phyloP scores from a whole-genome alignment of 2,329 filamentous ascomycete genomes.

The Penicillium sp. region DNA sequence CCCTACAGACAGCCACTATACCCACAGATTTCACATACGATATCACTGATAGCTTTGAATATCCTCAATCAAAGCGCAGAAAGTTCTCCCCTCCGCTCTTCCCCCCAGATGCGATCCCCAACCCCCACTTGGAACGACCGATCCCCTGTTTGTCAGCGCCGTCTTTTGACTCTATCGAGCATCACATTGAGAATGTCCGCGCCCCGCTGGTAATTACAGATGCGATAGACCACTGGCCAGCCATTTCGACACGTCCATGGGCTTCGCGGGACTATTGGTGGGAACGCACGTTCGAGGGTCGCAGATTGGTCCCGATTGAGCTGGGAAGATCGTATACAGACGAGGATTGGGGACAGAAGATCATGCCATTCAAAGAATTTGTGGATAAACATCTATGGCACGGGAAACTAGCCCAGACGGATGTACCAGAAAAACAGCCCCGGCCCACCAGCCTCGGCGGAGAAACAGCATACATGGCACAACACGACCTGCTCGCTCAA shows the following conservation, averaged over 20 bases:
- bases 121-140: slow-evolving; percentile 37
- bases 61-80: slow-evolving; percentile 29
- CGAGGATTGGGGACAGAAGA: slow-evolving; percentile 75
- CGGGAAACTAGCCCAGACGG: slow-evolving; percentile 6
- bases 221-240: slow-evolving; percentile 72
- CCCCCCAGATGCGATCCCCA: slow-evolving; percentile 32
- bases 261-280: slow-evolving; percentile 70
- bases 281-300: slow-evolving; percentile 69
- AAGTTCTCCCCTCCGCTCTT: slow-evolving; percentile 36
- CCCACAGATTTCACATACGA: slow-evolving; percentile 6
- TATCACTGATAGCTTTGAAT: neutral
- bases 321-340: slow-evolving; percentile 86
- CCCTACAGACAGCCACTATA: slow-evolving; percentile 28
- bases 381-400: slow-evolving; percentile 59
- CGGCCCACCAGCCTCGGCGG: slow-evolving; percentile 12
- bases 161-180: slow-evolving; percentile 61
- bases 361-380: slow-evolving; percentile 73
- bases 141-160: slow-evolving; percentile 46
- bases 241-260: slow-evolving; percentile 69
- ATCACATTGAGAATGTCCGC: slow-evolving; percentile 52
- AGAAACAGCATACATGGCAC: slow-evolving; percentile 76
- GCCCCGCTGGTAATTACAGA: slow-evolving; percentile 69
- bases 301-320: slow-evolving; percentile 81
- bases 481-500: slow-evolving; percentile 83
- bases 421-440: slow-evolving; percentile 3